Percentiles rank a stretch among this genome's conserved stretches.
These are phyloP conservation scores for Ormosia semicastrata DNA, from an alignment of 306 rosid genomes.

Conservation along the genomic window DNA sequence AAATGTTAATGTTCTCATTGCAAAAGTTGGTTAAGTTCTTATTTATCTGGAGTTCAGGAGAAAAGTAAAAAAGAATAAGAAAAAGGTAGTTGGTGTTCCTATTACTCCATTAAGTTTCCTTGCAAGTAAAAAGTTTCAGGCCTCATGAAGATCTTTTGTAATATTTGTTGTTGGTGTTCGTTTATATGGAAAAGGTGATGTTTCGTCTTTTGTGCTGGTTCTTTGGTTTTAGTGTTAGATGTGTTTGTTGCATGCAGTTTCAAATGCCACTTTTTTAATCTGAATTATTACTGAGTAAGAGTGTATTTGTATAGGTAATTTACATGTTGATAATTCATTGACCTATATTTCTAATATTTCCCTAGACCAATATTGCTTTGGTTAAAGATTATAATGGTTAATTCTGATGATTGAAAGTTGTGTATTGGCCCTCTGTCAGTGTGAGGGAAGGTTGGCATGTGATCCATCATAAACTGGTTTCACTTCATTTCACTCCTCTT, in stretches of 20 bases:
- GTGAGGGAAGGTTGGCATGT: neutral
- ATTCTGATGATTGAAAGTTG: conserved; percentile 1
- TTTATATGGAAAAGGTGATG: neutral
- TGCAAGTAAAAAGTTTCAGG: neutral
- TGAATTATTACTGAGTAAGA: neutral
- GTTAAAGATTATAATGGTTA: neutral
- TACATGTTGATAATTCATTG: neutral
- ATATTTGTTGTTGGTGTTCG: neutral
- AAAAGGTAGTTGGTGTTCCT: neutral
- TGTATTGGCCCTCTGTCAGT: conserved; percentile 13
- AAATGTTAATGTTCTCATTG: conserved; percentile 3
- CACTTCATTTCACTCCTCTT: conserved; percentile 11
- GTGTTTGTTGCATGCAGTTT: conserved; percentile 10
- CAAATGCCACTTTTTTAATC: conserved; percentile 3
- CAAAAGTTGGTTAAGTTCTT: conserved; percentile 11
- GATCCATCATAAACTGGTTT: conserved; percentile 17
- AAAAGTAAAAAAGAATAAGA: neutral
- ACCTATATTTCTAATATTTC: neutral
- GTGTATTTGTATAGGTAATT: neutral
- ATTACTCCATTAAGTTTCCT: neutral
- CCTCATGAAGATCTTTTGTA: neutral
- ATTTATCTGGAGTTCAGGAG: neutral
- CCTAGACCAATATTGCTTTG: neutral
- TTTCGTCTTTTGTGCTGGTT: conserved; percentile 3
- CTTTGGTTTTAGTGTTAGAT: neutral